Evolutionary conservation across 805 yeast species (phyloP), one percentile per base, ranked within the genome.

Genomic region (Diddensiella transvaalensis): DNA sequence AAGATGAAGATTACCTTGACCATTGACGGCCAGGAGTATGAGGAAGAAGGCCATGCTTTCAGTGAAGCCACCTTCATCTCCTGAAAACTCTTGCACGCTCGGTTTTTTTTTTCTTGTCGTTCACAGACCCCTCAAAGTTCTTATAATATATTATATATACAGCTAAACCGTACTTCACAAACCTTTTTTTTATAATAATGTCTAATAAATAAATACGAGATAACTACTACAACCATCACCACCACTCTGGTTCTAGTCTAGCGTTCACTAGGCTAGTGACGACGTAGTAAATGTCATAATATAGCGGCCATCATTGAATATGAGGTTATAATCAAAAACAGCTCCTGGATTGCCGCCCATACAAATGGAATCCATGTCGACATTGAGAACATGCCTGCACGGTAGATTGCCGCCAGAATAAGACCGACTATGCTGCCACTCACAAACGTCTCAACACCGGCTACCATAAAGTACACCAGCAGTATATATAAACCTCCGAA

Each of bases 321-420:
- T 3, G 86, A 76, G 5, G 82, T 76, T 29, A 83, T 71, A 30
- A 87, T 74, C 60, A 85, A 79, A 64, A 78, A 85, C 38, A 88
- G 61, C 3, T 86, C 73, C 56, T 80, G 82, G 3, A 85, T 76
- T 2, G 85, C 65, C 0, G 82, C 95, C 80, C 90, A 87, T 47
- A 85, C 77, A 55, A 91, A 75, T 0, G 99, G 98, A 4, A 91
- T 80, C 99, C 99, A 91, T 0, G 97, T 87, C 10, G 95, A 83
- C 95, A 93, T 87, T 19, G 85, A 77, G 58, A 91, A 80, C 21
- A 84, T 74, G 0, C 96, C 96, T 0, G 95, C 81, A 47, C 76
- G 72, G 67, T 90, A 90, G 4, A 89, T 76, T 1, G 88, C 85
- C 30, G 83, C 83, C 15, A 86, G 62, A 54, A 93, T 62, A 10